phyloP scores from a whole-genome alignment of 2,329 filamentous ascomycete genomes.

The Cytospora chrysosperma region DNA sequence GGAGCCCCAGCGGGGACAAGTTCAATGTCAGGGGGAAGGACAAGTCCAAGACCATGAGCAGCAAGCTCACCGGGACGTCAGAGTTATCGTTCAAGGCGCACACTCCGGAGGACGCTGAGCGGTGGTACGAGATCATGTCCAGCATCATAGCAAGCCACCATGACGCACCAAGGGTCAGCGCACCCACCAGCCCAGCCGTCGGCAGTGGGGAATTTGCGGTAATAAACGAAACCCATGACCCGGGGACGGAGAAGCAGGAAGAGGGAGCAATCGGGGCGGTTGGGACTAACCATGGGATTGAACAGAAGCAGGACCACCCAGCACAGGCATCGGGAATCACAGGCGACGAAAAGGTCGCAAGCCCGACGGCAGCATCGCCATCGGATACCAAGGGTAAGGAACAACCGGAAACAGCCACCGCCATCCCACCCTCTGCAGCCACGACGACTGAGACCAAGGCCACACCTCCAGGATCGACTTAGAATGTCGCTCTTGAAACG shows the following conservation, averaged over 20 bases:
- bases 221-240: slow-evolving; percentile 31
- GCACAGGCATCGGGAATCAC: slow-evolving; percentile 50
- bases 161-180: slow-evolving; percentile 2
- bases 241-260: slow-evolving; percentile 27
- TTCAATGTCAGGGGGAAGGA: slow-evolving; percentile 98
- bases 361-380: slow-evolving; percentile 34
- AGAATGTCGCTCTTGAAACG: slow-evolving; percentile 17
- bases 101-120: slow-evolving; percentile 73
- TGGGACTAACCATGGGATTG: slow-evolving; percentile 19
- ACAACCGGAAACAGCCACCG: slow-evolving; percentile 1
- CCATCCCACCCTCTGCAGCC: slow-evolving; percentile 17
- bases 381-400: slow-evolving; percentile 25
- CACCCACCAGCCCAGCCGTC: slow-evolving; percentile 36
- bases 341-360: slow-evolving; percentile 33
- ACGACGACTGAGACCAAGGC: slow-evolving; percentile 17
- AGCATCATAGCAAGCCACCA: slow-evolving; percentile 52
- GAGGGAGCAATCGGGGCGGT: slow-evolving; percentile 23
- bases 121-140: slow-evolving; percentile 78
- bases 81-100: slow-evolving; percentile 89
- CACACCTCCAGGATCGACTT: slow-evolving; percentile 19
- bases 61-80: slow-evolving; percentile 74
- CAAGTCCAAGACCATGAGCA: slow-evolving; percentile 73
- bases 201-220: slow-evolving; percentile 35
- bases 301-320: slow-evolving; percentile 33
- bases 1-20: slow-evolving; percentile 70